These are phyloP conservation scores for Linderniella brevidens DNA, from an alignment of 257 asterid species.

Conservation along the genomic window DNA sequence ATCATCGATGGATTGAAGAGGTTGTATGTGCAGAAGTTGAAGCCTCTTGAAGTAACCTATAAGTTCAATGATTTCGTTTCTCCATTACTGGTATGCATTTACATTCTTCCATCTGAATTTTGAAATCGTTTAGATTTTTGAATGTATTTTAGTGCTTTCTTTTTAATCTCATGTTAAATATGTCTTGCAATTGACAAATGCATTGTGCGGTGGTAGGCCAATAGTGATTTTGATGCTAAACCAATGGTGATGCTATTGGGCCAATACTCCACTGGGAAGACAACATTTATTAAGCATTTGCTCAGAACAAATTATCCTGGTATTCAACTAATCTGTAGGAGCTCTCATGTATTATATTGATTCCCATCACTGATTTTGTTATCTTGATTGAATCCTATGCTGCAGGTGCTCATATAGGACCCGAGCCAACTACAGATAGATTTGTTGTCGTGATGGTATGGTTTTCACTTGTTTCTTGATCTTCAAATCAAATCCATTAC, in stretches of 20 bases:
- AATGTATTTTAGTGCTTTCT: background rate
- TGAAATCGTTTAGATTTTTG: background rate
- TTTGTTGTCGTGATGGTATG: constrained; percentile 95
- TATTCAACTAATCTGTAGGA: constrained; percentile 11
- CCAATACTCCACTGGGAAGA: constrained; percentile 94
- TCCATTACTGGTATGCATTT: constrained; percentile 54
- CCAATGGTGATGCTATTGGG: constrained; percentile 99
- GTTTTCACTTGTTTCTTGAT: constrained; percentile 3
- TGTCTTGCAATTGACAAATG: constrained; percentile 7
- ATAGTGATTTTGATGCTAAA: constrained; percentile 95
- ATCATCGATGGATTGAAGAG: constrained; percentile 87
- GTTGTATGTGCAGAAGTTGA: constrained; percentile 70
- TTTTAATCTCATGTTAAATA: background rate
- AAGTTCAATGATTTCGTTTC: constrained; percentile 81
- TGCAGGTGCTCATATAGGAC: constrained; percentile 98
- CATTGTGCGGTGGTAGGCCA: constrained; percentile 27
- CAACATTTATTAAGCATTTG: constrained; percentile 91
- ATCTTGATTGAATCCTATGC: constrained; percentile 1
- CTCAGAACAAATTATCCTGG: constrained; percentile 83
- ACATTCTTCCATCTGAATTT: background rate
- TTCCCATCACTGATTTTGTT: constrained; percentile 1
- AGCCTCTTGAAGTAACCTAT: constrained; percentile 75
- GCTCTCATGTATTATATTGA: constrained; percentile 6
- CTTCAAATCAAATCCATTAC: background rate
- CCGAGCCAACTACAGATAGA: constrained; percentile 98